phyloP scores from a whole-genome alignment of 345 rosid species.

The Psidium guajava region DNA sequence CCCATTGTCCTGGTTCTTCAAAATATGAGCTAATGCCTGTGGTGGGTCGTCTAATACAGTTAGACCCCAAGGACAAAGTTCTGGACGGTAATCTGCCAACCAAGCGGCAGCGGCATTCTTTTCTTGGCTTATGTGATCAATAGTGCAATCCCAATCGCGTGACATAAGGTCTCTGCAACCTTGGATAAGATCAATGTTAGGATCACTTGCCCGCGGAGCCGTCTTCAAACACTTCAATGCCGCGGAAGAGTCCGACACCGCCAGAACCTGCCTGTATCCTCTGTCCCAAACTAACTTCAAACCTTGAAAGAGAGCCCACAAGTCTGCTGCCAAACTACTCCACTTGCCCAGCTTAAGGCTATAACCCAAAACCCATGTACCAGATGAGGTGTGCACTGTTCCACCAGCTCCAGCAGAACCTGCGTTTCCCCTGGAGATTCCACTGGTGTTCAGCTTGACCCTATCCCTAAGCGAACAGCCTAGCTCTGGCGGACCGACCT shows the following conservation, averaged over 20 bases:
- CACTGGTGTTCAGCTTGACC: slow-evolving; percentile 38
- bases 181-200: slow-evolving; percentile 10
- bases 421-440: slow-evolving; percentile 1
- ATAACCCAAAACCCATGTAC: slow-evolving; percentile 51
- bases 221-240: slow-evolving; percentile 18
- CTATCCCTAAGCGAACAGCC: slow-evolving; percentile 13
- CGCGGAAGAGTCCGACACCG: slow-evolving; percentile 19
- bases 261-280: slow-evolving; percentile 26
- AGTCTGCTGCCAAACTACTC: slow-evolving; percentile 14
- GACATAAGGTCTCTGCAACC: slow-evolving; percentile 23
- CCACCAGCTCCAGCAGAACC: slow-evolving; percentile 27
- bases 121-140: slow-evolving; percentile 8
- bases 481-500: slow-evolving; percentile 2
- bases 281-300: slow-evolving; percentile 28
- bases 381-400: slow-evolving; percentile 32
- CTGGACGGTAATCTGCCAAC: slow-evolving; percentile 18
- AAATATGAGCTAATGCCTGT: background rate
- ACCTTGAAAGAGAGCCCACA: slow-evolving; percentile 46
- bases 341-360: slow-evolving; percentile 7
- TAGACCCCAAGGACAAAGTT: slow-evolving; percentile 1
- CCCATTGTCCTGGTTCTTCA: background rate
- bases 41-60: slow-evolving; percentile 24
- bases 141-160: slow-evolving; percentile 33
- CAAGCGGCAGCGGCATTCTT: slow-evolving; percentile 35
- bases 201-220: background rate